phyloP scores from a whole-genome alignment of 2,329 filamentous ascomycete genomes.

The Microcyclospora pomicola region DNA sequence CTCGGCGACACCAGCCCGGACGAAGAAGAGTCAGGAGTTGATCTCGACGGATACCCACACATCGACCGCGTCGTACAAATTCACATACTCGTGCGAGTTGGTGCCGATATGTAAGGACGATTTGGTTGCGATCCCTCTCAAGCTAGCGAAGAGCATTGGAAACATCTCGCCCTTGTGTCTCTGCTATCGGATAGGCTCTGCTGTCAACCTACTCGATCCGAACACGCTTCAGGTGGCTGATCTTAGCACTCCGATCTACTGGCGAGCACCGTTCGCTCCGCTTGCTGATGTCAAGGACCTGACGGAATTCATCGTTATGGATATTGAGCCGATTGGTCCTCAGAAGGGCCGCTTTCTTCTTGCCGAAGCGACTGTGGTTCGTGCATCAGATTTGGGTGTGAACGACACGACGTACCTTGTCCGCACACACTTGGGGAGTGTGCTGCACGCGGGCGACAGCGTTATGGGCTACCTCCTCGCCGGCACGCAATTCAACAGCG shows the following conservation, averaged over 20 bases:
- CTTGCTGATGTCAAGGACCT: slow-evolving; percentile 75
- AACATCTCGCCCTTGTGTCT: slow-evolving; percentile 80
- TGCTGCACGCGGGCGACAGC: slow-evolving; percentile 79
- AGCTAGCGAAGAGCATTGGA: slow-evolving; percentile 71
- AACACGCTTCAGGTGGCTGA: slow-evolving; percentile 84
- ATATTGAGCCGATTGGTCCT: slow-evolving; percentile 68
- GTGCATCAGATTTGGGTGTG: slow-evolving; percentile 69
- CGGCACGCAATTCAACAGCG: slow-evolving; percentile 86
- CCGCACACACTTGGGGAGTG: slow-evolving; percentile 73
- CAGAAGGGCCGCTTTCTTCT: slow-evolving; percentile 71
- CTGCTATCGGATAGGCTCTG: slow-evolving; percentile 78
- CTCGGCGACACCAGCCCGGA: slow-evolving; percentile 63
- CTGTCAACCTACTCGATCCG: slow-evolving; percentile 79
- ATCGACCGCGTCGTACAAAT: slow-evolving; percentile 84
- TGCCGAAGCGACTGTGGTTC: slow-evolving; percentile 76
- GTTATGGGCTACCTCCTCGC: slow-evolving; percentile 88
- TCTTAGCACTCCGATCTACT: slow-evolving; percentile 69
- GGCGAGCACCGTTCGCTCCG: slow-evolving; percentile 73
- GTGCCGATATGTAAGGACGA: slow-evolving; percentile 97
- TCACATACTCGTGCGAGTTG: slow-evolving; percentile 76
- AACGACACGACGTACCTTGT: slow-evolving; percentile 85
- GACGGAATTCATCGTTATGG: slow-evolving; percentile 86
- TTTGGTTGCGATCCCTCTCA: slow-evolving; percentile 81
- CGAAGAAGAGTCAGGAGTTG: slow-evolving; percentile 79
- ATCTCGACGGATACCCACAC: slow-evolving; percentile 92